Conservation (phyloP, 148 eudicot species). For the Fallopia convolvulus region DNA sequence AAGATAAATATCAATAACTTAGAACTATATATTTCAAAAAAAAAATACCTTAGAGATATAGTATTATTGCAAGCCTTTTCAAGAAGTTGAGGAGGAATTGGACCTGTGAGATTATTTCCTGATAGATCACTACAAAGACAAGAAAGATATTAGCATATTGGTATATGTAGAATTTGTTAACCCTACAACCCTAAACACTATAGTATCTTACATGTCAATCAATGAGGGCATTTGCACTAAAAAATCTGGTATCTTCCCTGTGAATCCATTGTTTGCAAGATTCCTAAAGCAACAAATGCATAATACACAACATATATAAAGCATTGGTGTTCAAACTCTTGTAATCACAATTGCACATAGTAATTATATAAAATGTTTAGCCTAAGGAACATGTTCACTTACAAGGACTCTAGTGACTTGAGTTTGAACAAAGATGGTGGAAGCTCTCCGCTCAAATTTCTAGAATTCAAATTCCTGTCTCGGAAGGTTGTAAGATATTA, state of each 20-base stretch:
- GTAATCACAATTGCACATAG: background rate
- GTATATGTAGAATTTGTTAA: background rate
- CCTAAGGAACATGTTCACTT: background rate
- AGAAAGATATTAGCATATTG: background rate
- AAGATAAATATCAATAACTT: background rate
- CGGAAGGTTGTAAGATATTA: background rate
- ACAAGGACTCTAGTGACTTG: background rate
- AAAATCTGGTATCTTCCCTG: constrained; percentile 8
- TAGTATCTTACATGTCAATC: background rate
- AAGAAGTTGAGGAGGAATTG: background rate
- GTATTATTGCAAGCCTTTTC: background rate
- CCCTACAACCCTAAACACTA: too few relatives aligned
- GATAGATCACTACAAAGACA: background rate
- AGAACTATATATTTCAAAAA: background rate
- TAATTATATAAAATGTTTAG: background rate
- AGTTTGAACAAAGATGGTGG: background rate
- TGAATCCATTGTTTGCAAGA: constrained; percentile 10
- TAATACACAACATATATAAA: background rate
- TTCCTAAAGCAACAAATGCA: background rate
- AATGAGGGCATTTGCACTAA: background rate
- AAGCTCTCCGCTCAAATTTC: background rate
- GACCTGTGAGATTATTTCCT: background rate
- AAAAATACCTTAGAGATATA: background rate
- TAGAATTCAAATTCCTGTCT: background rate
- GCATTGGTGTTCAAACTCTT: background rate